These are phyloP conservation scores for Chaetomium cochliodes DNA, from an alignment of 495 filamentous ascomycete species.

Conservation along the genomic window DNA sequence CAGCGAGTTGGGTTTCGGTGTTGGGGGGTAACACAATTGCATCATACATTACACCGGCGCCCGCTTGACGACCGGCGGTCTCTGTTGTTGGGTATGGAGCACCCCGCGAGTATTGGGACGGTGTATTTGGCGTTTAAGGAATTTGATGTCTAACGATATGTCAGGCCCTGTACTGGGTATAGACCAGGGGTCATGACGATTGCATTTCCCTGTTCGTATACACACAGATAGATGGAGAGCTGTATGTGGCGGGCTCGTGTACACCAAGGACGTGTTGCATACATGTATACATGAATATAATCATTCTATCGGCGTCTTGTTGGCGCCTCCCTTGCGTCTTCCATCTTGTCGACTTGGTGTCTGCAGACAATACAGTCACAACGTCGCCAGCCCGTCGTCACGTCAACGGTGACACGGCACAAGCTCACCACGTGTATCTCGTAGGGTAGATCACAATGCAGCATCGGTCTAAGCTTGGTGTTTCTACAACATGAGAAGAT, in stretches of 20 bases:
- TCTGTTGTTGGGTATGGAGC: not conserved
- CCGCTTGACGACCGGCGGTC: not conserved
- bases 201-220: not conserved
- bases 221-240: not conserved
- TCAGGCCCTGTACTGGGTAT: not conserved
- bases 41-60: not conserved
- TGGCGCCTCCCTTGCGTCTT: not conserved
- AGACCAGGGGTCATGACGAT: not conserved
- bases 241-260: not conserved
- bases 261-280: not conserved
- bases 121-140: not conserved
- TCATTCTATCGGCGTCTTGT: not conserved
- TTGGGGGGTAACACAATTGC: too few species aligned
- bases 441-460: too few species aligned
- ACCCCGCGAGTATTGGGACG: not conserved
- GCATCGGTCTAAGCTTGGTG: too few species aligned
- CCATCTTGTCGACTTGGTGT: not conserved
- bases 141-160: not conserved
- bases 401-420: too few species aligned
- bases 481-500: too few species aligned
- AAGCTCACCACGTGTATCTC: too few species aligned
- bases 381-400: too few species aligned
- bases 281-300: not conserved
- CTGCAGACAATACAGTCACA: too few species aligned
- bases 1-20: too few species aligned